A percentile compares a stretch with the other conserved stretches of the same genome.
phyloP scores from a whole-genome alignment of 2,329 filamentous ascomycete species.

The Teratosphaeriaceae sp. region DNA sequence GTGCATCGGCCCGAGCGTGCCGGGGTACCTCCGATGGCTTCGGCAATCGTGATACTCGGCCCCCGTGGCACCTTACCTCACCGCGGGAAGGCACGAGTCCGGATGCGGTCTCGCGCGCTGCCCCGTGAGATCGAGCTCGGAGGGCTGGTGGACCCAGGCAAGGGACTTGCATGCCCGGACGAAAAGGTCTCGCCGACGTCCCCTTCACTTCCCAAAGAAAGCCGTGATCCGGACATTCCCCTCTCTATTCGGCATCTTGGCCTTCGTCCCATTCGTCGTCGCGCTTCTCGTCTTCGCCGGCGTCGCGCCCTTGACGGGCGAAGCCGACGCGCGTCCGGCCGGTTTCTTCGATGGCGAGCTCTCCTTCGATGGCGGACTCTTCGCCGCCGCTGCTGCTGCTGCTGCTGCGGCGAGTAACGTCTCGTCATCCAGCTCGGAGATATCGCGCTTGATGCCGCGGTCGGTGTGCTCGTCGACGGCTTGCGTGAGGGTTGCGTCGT shows the following conservation, averaged over 20 bases:
- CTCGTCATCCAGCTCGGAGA: conserved; percentile 30
- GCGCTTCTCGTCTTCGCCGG: conserved; percentile 47
- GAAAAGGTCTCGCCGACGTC: no score
- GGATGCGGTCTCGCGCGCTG: no score
- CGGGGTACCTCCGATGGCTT: no score
- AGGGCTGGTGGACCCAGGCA: no score
- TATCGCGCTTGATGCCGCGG: conserved; percentile 44
- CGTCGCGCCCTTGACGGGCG: conserved; percentile 15
- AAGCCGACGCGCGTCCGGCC: conserved; percentile 21
- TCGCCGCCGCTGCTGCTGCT: no score
- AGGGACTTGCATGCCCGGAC: no score
- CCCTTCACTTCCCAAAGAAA: conserved; percentile 40
- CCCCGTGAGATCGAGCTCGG: no score
- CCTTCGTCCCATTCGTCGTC: conserved; percentile 47
- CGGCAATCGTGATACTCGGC: no score
- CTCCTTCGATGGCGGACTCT: conserved; percentile 26
- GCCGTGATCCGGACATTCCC: conserved; percentile 53
- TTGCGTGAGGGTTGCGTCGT: conserved; percentile 20
- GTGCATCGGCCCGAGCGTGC: no score
- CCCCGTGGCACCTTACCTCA: no score
- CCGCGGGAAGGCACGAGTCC: no score
- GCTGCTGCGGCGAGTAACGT: no score
- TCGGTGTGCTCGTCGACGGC: conserved; percentile 22
- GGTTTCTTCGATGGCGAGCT: conserved; percentile 26
- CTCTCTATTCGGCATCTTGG: conserved; percentile 41